These are phyloP conservation scores for Cryptococcus neoformans DNA, from an alignment of 1,284 basidiomycete genomes.

Conservation along the genomic window DNA sequence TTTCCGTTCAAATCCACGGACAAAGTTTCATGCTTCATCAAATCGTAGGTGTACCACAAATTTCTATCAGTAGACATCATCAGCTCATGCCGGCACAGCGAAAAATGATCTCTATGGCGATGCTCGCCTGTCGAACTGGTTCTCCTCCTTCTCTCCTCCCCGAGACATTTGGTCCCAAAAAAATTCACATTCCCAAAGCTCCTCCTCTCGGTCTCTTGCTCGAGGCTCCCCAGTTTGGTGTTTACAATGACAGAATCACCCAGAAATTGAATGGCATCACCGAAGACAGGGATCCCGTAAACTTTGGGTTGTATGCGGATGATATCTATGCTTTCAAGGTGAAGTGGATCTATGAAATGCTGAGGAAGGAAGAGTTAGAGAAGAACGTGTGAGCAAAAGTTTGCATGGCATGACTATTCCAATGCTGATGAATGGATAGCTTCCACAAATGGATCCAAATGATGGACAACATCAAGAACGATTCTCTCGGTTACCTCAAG, in stretches of 20 bases:
- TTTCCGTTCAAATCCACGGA: slow-evolving; percentile 88
- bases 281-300: slow-evolving; percentile 42
- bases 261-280: slow-evolving; percentile 23
- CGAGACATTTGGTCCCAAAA: slow-evolving; percentile 61
- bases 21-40: slow-evolving; percentile 99
- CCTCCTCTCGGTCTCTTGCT: slow-evolving; percentile 93
- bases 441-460: slow-evolving; percentile 48
- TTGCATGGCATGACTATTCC: neutral
- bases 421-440: slow-evolving; percentile 14
- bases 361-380: slow-evolving; percentile 77
- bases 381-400: slow-evolving; percentile 64
- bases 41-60: slow-evolving; percentile 50
- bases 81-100: slow-evolving; percentile 57
- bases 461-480: slow-evolving; percentile 32
- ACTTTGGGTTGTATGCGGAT: slow-evolving; percentile 64
- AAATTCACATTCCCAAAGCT: slow-evolving; percentile 90
- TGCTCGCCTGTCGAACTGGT: slow-evolving; percentile 71
- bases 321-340: slow-evolving; percentile 77
- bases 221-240: slow-evolving; percentile 75
- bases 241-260: slow-evolving; percentile 55
- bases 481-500: slow-evolving; percentile 29
- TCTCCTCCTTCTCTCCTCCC: slow-evolving; percentile 69
- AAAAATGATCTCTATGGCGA: slow-evolving; percentile 92
- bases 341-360: slow-evolving; percentile 73
- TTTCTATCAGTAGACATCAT: neutral